These are phyloP conservation scores for Chytridium lagenaria DNA, from an alignment of 371 early-diverging fungal species.

Conservation along the genomic window DNA sequence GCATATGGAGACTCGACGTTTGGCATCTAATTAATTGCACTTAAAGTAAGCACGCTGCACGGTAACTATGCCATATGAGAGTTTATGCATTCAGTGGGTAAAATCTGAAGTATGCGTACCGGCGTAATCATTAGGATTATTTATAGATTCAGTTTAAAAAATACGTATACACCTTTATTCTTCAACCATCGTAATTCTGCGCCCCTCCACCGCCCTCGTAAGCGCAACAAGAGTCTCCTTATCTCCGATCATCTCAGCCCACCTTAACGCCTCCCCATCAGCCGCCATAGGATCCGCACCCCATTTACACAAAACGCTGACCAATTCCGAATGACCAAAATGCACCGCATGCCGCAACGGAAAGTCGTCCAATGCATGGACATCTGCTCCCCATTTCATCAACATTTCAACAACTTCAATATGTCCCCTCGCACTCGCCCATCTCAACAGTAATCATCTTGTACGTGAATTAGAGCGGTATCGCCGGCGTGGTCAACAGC, in stretches of 20 bases:
- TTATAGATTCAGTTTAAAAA: no score
- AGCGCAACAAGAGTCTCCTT: background rate
- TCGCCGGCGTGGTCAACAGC: constrained; percentile 46
- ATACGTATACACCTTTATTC: no score
- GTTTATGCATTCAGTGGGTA: no score
- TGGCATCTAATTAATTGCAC: no score
- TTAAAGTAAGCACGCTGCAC: no score
- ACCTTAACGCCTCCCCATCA: background rate
- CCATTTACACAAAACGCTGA: background rate
- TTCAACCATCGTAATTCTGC: no score
- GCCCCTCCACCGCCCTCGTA: no score
- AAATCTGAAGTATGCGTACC: no score
- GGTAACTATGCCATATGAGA: no score
- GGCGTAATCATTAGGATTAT: no score
- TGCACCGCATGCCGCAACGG: constrained; percentile 14
- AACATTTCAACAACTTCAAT: constrained; percentile 25
- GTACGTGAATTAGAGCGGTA: constrained; percentile 21
- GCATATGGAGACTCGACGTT: no score
- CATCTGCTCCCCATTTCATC: constrained; percentile 17
- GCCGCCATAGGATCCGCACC: constrained; percentile 9
- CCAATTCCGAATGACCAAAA: background rate
- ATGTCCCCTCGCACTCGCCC: constrained; percentile 35
- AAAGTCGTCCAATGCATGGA: constrained; percentile 34
- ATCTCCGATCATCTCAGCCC: constrained; percentile 7
- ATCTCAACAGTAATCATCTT: constrained; percentile 31